Percentiles rank a stretch among this genome's conserved stretches.
Evolutionary conservation across 2,329 filamentous ascomycete genomes (phyloP).

Genomic region (Pseudogymnoascus sp.): DNA sequence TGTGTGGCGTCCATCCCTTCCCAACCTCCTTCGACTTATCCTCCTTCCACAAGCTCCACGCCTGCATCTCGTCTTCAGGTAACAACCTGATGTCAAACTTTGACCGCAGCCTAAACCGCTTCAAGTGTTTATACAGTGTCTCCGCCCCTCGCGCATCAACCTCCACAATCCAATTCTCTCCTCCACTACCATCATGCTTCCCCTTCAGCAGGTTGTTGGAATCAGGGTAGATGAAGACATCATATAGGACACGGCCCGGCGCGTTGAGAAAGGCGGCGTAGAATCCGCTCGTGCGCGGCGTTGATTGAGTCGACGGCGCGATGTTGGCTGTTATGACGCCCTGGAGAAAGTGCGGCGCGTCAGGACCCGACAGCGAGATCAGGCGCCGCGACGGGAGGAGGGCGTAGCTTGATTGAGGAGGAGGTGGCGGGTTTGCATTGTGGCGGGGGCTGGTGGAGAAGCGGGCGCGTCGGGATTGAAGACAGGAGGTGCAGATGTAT

Average conservation of each 20-base stretch:
- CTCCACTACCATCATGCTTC: constrained; percentile 20
- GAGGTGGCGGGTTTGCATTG: constrained; percentile 29
- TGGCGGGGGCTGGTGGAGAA: constrained; percentile 11
- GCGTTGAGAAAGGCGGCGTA: constrained; percentile 85
- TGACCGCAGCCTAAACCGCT: constrained; percentile 75
- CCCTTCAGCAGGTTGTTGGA: constrained; percentile 25
- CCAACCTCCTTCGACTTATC: constrained; percentile 40
- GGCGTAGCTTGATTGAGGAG: constrained; percentile 41
- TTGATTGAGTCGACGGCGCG: constrained; percentile 28
- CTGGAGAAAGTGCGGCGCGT: constrained; percentile 78
- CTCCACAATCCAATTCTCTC: constrained; percentile 64
- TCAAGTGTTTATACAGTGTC: constrained; percentile 61
- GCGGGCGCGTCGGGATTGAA: constrained; percentile 11
- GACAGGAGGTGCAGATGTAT: constrained; percentile 23
- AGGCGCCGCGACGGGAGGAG: constrained; percentile 65
- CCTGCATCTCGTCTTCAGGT: constrained; percentile 51
- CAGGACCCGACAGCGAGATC: constrained; percentile 68
- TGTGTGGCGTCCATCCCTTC: constrained; percentile 17
- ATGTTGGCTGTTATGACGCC: constrained; percentile 72
- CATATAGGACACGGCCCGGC: constrained; percentile 72
- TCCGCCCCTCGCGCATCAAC: constrained; percentile 62
- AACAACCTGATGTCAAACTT: constrained; percentile 64
- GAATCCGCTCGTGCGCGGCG: constrained; percentile 42
- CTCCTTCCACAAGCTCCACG: constrained; percentile 64
- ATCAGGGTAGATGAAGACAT: constrained; percentile 79